A percentile compares a stretch with the other conserved stretches of the same genome.
phyloP scores from a whole-genome alignment of 2,329 filamentous ascomycete species.

The Fusarium cicatricum region DNA sequence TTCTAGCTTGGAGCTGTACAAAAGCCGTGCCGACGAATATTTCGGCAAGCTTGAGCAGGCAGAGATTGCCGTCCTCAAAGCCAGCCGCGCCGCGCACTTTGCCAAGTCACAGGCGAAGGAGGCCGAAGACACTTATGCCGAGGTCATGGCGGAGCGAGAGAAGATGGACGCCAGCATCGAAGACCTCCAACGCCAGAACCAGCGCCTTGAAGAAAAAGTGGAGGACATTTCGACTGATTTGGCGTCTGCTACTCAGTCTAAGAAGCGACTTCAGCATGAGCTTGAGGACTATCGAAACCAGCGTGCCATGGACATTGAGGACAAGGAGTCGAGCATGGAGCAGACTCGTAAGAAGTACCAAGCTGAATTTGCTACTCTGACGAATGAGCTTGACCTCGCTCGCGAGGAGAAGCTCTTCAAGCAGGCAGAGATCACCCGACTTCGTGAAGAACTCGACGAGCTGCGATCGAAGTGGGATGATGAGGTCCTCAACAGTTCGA shows the following conservation, averaged over 20 bases:
- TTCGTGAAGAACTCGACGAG: constrained; percentile 96
- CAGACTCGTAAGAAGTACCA: constrained; percentile 99
- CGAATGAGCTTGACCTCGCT: constrained; percentile 91
- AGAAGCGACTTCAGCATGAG: constrained; percentile 95
- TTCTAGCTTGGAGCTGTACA: constrained; percentile 87
- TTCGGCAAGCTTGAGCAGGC: constrained; percentile 97
- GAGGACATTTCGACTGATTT: constrained; percentile 93
- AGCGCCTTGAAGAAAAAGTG: constrained; percentile 87
- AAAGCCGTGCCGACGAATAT: constrained; percentile 92
- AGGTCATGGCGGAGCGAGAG: constrained; percentile 90
- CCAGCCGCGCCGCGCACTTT: constrained; percentile 90
- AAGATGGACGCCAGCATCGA: constrained; percentile 88
- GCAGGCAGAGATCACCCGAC: constrained; percentile 84
- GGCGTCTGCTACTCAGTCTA: constrained; percentile 83
- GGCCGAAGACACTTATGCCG: constrained; percentile 88
- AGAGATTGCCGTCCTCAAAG: constrained; percentile 94
- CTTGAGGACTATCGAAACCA: constrained; percentile 97
- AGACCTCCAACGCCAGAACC: constrained; percentile 87
- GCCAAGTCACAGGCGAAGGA: constrained; percentile 89
- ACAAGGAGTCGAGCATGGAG: constrained; percentile 95
- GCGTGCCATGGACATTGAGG: constrained; percentile 93
- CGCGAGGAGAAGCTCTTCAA: constrained; percentile 87
- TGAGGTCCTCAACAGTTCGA: constrained; percentile 95
- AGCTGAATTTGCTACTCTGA: constrained; percentile 86
- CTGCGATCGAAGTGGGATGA: constrained; percentile 97